phyloP scores from a whole-genome alignment of 2,329 filamentous ascomycete genomes.

The Bipolaris cookei region DNA sequence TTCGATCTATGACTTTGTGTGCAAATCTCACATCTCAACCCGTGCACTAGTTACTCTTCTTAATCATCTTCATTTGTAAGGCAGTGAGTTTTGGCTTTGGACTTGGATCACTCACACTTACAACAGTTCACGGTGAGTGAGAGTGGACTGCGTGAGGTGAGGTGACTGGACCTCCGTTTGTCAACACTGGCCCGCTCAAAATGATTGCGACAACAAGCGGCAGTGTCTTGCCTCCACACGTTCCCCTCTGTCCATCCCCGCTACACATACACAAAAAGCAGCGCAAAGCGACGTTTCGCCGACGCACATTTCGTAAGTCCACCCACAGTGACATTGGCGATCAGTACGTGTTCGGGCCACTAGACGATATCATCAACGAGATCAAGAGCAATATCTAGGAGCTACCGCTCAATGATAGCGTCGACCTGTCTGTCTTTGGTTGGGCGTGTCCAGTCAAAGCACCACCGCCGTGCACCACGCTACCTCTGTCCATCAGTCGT shows the following conservation, averaged over 20 bases:
- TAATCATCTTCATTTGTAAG: conserved; percentile 5
- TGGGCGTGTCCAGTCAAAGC: conserved; percentile 28
- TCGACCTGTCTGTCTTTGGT: conserved; percentile 19
- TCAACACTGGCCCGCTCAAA: conserved; percentile 9
- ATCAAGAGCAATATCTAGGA: conserved; percentile 41
- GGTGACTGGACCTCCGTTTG: conserved; percentile 12
- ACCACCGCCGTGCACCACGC: conserved; percentile 30
- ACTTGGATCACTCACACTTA: not conserved
- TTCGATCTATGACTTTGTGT: not conserved
- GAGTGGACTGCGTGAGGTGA: conserved; percentile 14
- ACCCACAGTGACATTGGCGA: conserved; percentile 13
- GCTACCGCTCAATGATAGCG: conserved; percentile 22
- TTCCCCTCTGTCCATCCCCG: conserved; percentile 34
- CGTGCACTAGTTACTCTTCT: conserved; percentile 11
- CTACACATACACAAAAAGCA: conserved; percentile 41
- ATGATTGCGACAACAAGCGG: conserved; percentile 26
- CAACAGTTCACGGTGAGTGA: conserved; percentile 10
- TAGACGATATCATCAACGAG: conserved; percentile 47
- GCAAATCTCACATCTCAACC: conserved; percentile 1
- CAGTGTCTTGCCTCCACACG: conserved; percentile 18
- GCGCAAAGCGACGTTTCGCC: conserved; percentile 36
- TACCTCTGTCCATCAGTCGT: conserved; percentile 39
- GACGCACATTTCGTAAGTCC: conserved; percentile 34
- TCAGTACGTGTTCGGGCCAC: conserved; percentile 26
- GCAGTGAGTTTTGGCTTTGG: not conserved